These are phyloP conservation scores for Sanguinoderma infundibulare DNA, from an alignment of 1,284 basidiomycete species.

Conservation along the genomic window DNA sequence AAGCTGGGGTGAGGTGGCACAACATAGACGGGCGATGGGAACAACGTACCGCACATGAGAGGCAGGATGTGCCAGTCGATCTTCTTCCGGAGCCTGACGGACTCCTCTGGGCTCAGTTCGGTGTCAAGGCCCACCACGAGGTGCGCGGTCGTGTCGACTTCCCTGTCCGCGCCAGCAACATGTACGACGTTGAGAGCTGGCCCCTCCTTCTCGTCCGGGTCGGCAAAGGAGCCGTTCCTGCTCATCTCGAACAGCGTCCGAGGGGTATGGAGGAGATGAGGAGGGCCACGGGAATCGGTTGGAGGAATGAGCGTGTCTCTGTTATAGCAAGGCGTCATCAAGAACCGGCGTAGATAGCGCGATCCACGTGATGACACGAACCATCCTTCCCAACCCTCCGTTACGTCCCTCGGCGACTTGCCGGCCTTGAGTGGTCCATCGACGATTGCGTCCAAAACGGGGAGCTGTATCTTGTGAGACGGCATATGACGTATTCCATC, in stretches of 20 bases:
- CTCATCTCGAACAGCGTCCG: slow-evolving; percentile 15
- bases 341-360: slow-evolving; percentile 15
- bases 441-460: too few species aligned
- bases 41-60: slow-evolving; percentile 66
- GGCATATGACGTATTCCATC: not conserved
- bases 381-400: slow-evolving; percentile 1
- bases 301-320: slow-evolving; percentile 2
- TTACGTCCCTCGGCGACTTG: not conserved
- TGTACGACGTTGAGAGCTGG: slow-evolving; percentile 18
- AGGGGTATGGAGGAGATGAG: not conserved
- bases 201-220: slow-evolving; percentile 30
- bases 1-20: not conserved
- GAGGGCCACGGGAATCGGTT: slow-evolving; percentile 1
- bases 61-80: slow-evolving; percentile 71
- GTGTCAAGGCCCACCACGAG: slow-evolving; percentile 46
- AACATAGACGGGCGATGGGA: too few species aligned
- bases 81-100: slow-evolving; percentile 58
- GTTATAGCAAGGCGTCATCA: slow-evolving; percentile 14
- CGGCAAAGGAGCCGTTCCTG: slow-evolving; percentile 20
- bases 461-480: too few species aligned
- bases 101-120: slow-evolving; percentile 54
- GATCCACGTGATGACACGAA: slow-evolving; percentile 14
- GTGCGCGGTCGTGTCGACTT: slow-evolving; percentile 62
- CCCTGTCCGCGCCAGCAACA: slow-evolving; percentile 38
- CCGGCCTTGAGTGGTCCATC: not conserved